These are phyloP conservation scores for Elsinoe australis DNA, from an alignment of 2,329 filamentous ascomycete species.

Conservation along the genomic window DNA sequence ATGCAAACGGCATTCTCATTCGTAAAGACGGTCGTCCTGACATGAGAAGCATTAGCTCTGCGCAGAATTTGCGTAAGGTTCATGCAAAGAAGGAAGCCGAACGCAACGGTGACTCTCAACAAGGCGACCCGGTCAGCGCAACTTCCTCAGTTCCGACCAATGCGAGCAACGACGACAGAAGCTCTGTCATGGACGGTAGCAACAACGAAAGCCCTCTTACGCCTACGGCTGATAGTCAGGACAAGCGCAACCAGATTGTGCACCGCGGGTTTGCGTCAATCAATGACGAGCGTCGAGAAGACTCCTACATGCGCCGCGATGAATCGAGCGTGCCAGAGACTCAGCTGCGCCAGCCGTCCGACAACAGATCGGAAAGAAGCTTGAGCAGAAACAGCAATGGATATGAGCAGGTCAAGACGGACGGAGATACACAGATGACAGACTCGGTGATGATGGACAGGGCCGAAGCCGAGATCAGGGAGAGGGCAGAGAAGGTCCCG, in stretches of 20 bases:
- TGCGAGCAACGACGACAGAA: conserved; percentile 7
- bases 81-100: conserved; percentile 43
- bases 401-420: conserved; percentile 2
- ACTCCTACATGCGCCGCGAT: background rate
- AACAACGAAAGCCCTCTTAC: conserved; percentile 1
- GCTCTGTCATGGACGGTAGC: conserved; percentile 8
- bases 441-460: conserved; percentile 12
- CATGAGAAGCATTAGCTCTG: conserved; percentile 45
- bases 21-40: conserved; percentile 46
- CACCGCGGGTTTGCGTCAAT: background rate
- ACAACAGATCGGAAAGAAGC: background rate
- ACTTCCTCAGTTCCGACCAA: background rate
- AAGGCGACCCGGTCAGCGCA: conserved; percentile 20
- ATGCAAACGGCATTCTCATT: conserved; percentile 44
- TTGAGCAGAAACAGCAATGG: background rate
- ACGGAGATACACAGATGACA: conserved; percentile 8
- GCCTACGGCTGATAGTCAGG: conserved; percentile 2
- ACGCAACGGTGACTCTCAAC: conserved; percentile 24
- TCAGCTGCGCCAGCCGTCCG: background rate
- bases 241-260: background rate
- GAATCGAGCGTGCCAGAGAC: background rate
- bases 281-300: background rate
- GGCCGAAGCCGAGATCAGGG: conserved; percentile 2
- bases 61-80: conserved; percentile 46
- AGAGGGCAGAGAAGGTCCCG: conserved; percentile 7